These are phyloP conservation scores for Graphium sp. DNA, from an alignment of 2,329 filamentous ascomycete genomes.

Conservation along the genomic window DNA sequence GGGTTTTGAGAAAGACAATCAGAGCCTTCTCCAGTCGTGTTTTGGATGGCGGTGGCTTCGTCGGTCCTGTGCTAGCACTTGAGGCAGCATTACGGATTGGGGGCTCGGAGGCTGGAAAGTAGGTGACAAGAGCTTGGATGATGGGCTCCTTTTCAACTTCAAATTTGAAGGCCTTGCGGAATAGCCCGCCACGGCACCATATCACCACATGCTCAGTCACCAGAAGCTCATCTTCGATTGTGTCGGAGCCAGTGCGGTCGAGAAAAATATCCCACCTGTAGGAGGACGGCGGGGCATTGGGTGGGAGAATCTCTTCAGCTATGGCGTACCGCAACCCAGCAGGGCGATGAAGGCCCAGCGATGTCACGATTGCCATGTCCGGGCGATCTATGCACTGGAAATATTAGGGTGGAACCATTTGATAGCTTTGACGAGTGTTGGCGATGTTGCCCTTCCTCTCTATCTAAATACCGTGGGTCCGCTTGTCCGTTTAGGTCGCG, in stretches of 20 bases:
- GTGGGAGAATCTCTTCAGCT: slow-evolving; percentile 58
- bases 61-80: slow-evolving; percentile 4
- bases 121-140: slow-evolving; percentile 70
- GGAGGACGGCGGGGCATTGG: slow-evolving; percentile 43
- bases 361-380: slow-evolving; percentile 76
- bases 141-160: slow-evolving; percentile 75
- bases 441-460: too few species aligned
- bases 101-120: slow-evolving; percentile 47
- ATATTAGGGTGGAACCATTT: neutral
- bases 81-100: slow-evolving; percentile 3
- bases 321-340: slow-evolving; percentile 70
- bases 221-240: slow-evolving; percentile 62
- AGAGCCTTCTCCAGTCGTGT: slow-evolving; percentile 45
- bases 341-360: slow-evolving; percentile 80
- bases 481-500: too few species aligned
- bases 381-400: slow-evolving; percentile 2
- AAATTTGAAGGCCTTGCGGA: slow-evolving; percentile 76
- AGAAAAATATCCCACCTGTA: slow-evolving; percentile 61
- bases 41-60: too few species aligned
- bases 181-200: slow-evolving; percentile 75
- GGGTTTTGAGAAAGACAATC: slow-evolving; percentile 81
- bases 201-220: slow-evolving; percentile 61
- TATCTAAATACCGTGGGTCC: too few species aligned
- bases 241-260: slow-evolving; percentile 18
- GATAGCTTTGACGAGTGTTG: too few species aligned